These are phyloP conservation scores for Chaetomium sp. DNA, from an alignment of 2,329 filamentous ascomycete genomes.

Conservation along the genomic window DNA sequence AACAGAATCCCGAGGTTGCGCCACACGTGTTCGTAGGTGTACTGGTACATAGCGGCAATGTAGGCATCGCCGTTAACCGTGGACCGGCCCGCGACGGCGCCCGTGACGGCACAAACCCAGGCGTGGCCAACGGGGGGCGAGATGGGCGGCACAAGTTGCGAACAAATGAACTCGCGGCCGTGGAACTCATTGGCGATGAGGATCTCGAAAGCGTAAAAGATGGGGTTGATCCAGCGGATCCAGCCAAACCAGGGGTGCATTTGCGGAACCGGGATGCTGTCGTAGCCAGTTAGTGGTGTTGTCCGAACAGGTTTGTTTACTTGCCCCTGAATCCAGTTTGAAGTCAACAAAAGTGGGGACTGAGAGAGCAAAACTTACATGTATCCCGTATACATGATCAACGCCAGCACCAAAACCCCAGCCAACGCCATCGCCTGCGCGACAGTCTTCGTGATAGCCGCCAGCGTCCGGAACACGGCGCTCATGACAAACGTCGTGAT, in stretches of 20 bases:
- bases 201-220: constrained; percentile 59
- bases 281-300: not conserved
- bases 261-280: constrained; percentile 37
- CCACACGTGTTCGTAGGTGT: constrained; percentile 54
- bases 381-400: constrained; percentile 58
- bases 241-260: constrained; percentile 71
- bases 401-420: constrained; percentile 49
- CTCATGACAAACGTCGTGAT: constrained; percentile 65
- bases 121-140: constrained; percentile 37
- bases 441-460: constrained; percentile 60
- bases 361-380: constrained; percentile 18
- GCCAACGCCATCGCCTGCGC: constrained; percentile 50
- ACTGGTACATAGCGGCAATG: constrained; percentile 49
- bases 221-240: constrained; percentile 69
- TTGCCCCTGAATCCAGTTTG: no score
- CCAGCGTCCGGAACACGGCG: constrained; percentile 69
- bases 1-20: constrained; percentile 64
- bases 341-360: not conserved
- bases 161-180: constrained; percentile 50
- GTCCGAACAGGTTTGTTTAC: no score
- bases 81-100: constrained; percentile 46
- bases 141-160: constrained; percentile 42
- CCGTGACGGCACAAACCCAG: constrained; percentile 48
- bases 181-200: constrained; percentile 58
- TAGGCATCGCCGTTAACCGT: constrained; percentile 57